These are phyloP conservation scores for Flaveria ramosissima DNA, from an alignment of 129 eudicot genomes.

Conservation along the genomic window DNA sequence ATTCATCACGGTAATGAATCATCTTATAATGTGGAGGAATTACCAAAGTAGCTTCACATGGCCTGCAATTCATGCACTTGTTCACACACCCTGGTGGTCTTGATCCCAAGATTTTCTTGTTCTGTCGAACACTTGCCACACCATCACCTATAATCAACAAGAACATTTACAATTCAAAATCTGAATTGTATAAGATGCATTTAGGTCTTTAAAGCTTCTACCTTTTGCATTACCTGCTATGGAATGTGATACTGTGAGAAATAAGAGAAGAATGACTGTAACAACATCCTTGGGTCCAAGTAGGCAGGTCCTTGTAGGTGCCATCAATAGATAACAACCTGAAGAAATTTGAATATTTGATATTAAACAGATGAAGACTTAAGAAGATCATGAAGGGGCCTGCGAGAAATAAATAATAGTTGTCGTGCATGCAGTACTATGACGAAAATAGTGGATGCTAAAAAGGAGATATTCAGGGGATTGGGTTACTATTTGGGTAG, in stretches of 20 bases:
- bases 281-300: constrained; percentile 36
- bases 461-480: constrained; percentile 33
- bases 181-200: not conserved
- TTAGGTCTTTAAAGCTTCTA: not conserved
- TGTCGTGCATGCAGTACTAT: constrained; percentile 41
- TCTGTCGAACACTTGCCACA: constrained; percentile 24
- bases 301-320: constrained; percentile 49
- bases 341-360: constrained; percentile 13
- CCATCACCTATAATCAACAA: constrained; percentile 16
- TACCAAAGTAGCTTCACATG: constrained; percentile 69
- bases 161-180: not conserved
- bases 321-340: constrained; percentile 38
- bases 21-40: constrained; percentile 55
- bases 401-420: constrained; percentile 14
- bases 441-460: constrained; percentile 24
- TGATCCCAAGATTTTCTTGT: constrained; percentile 56
- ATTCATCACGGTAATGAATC: constrained; percentile 21
- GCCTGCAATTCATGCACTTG: constrained; percentile 74
- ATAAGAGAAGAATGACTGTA: constrained; percentile 37
- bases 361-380: not conserved
- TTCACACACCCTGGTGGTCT: constrained; percentile 71
- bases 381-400: constrained; percentile 8
- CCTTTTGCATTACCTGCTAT: constrained; percentile 46
- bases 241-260: constrained; percentile 40
- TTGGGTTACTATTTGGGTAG: constrained; percentile 36